These are phyloP conservation scores for Atkinsonella hypoxylon DNA, from an alignment of 2,329 filamentous ascomycete genomes.

Conservation along the genomic window DNA sequence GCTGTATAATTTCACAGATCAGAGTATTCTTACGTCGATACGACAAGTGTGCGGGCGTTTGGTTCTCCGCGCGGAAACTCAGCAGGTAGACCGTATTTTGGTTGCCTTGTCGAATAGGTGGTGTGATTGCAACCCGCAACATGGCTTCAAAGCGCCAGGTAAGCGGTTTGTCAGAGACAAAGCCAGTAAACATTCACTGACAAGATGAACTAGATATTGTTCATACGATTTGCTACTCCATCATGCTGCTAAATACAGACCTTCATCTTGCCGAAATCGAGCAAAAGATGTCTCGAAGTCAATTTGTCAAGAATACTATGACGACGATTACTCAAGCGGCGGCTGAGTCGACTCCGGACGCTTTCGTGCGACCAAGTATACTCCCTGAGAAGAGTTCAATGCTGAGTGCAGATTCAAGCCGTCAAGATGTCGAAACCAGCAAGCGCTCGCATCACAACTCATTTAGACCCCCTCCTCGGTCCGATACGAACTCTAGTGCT, in stretches of 20 bases:
- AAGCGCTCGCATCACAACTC: constrained; percentile 32
- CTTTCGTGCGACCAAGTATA: constrained; percentile 48
- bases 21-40: constrained; percentile 68
- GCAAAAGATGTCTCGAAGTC: constrained; percentile 85
- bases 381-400: constrained; percentile 31
- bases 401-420: constrained; percentile 21
- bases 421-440: constrained; percentile 24
- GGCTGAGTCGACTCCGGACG: constrained; percentile 56
- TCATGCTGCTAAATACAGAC: constrained; percentile 92
- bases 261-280: constrained; percentile 91
- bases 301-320: constrained; percentile 95
- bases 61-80: constrained; percentile 79
- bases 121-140: constrained; percentile 85
- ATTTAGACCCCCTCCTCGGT: constrained; percentile 37
- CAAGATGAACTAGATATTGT: constrained; percentile 54
- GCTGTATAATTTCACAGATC: constrained; percentile 72
- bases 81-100: constrained; percentile 90
- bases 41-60: constrained; percentile 72
- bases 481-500: constrained; percentile 29
- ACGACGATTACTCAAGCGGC: constrained; percentile 73
- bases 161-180: constrained; percentile 20
- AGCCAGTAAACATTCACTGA: neutral
- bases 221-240: constrained; percentile 92
- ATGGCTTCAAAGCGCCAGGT: constrained; percentile 86
- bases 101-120: constrained; percentile 81